phyloP scores from a whole-genome alignment of 73 alveolate genomes.

The Paramecium sonneborni region DNA sequence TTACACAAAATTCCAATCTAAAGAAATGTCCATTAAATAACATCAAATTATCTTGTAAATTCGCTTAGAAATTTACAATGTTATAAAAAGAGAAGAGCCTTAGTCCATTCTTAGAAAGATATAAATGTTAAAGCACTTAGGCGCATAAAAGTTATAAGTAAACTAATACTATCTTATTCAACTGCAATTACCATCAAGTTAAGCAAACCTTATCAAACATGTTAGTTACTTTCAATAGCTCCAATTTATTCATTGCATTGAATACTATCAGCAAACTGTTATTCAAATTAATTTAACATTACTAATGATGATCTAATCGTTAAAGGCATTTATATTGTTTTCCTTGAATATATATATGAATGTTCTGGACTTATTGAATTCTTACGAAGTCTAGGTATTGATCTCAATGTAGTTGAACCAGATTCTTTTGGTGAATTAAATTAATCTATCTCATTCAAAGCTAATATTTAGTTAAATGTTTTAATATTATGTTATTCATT shows the following conservation, averaged over 20 bases:
- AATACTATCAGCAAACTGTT: neutral
- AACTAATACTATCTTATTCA: neutral
- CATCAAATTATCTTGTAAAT: neutral
- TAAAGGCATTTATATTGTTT: neutral
- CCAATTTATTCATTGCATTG: neutral
- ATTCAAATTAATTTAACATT: neutral
- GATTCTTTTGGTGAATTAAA: conserved; percentile 4
- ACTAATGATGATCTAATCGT: neutral
- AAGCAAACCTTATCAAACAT: neutral
- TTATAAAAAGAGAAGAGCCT: neutral
- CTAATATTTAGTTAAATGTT: neutral
- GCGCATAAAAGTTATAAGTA: conserved; percentile 13
- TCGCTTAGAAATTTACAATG: conserved; percentile 35
- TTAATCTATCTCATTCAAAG: neutral
- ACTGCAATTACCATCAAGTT: conserved; percentile 38
- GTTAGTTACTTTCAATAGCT: conserved; percentile 2
- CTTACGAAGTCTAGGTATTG: neutral
- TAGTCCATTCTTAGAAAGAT: neutral
- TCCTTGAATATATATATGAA: neutral
- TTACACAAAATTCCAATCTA: neutral
- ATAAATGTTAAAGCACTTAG: conserved; percentile 34
- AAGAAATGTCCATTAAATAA: conserved; percentile 25
- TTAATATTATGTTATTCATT: neutral
- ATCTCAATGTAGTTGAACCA: conserved; percentile 21
- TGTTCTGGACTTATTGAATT: neutral